Base-by-base conservation (phyloP, 257 asterid genomes). In the Solanum sejunctum region DNA sequence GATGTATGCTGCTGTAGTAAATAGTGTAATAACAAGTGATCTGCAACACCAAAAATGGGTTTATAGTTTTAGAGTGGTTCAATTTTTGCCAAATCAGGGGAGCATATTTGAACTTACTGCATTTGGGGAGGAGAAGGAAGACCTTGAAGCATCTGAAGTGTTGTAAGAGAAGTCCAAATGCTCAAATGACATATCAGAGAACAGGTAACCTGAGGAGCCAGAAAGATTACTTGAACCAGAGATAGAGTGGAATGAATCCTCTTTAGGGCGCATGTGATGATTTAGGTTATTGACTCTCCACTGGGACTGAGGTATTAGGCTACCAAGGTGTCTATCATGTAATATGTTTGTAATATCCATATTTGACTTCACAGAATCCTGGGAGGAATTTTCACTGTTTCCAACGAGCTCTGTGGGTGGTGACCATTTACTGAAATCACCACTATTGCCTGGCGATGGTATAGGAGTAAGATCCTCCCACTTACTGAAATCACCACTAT, bases 151-250 rank as follows among this genome's bases (percentile, higher is more conserved):
- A 84, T 89, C 90, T 66, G 89, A 87, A 63, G 61, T 28, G 6
- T 20, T 45, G 49, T 11, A 70, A 41, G 87, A 61, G 12, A 85
- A 57, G 82, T 85, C 88, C 5, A 57, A 70, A 39, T 49, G 81
- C 45, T 87, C 92, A 78, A 86, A 88, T 75, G 91, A 88, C 84
- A 85, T 49, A n/a, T 80, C 81, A 61, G 91, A 85, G 58, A 89
- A 90, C 26, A 41, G 85, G 81, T 70, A 83, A 75, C 85, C 86
- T 67, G 73, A 47, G 20, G 87, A 85, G 7, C 85, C 88, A 18
- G 91, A 91, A 81, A 13, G 82, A 81, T 83, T 83, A 81, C 87
- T 88, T 6, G 91, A 87, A 57, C 80, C 86, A 75, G 91, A 83
- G 66, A 20, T 26, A 41, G 86, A 87, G 85, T 57, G 7, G 20